A percentile compares a stretch with the other conserved stretches of the same genome.
phyloP scores from a whole-genome alignment of 108 stramenopile genomes.

The Aurantiochytrium sp. region DNA sequence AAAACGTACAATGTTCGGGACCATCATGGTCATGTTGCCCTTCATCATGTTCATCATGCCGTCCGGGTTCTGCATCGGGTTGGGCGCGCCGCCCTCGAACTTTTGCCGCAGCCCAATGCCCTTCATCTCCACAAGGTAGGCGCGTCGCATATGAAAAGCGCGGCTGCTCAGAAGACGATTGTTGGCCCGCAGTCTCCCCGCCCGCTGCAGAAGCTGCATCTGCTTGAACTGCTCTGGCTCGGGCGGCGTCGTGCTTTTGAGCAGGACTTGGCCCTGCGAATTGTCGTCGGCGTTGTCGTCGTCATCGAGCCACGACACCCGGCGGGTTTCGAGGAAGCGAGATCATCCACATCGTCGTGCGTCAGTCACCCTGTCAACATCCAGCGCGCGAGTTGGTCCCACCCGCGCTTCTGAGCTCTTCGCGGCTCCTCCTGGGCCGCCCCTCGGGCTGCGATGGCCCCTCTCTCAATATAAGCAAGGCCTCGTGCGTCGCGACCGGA shows the following conservation, averaged over 20 bases:
- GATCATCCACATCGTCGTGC: too few relatives aligned
- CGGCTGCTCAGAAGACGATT: neutral
- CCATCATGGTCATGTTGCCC: constrained; percentile 89
- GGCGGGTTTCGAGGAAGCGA: too few relatives aligned
- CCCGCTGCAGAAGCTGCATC: constrained; percentile 4
- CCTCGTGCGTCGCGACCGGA: too few relatives aligned
- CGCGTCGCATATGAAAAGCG: neutral
- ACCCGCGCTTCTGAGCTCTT: too few relatives aligned
- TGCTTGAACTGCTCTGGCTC: neutral
- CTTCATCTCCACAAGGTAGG: neutral
- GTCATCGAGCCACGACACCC: too few relatives aligned
- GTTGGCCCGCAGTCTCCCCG: neutral
- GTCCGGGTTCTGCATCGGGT: neutral
- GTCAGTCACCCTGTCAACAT: too few relatives aligned
- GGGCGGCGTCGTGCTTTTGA: neutral
- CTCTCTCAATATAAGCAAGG: too few relatives aligned
- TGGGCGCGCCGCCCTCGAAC: constrained; percentile 3
- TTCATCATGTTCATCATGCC: constrained; percentile 67
- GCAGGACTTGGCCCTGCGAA: neutral
- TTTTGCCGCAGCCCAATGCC: neutral
- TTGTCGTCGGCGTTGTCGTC: too few relatives aligned
- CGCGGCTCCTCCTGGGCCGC: too few relatives aligned
- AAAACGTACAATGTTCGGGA: constrained; percentile 88
- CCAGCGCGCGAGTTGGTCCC: too few relatives aligned
- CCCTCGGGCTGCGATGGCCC: too few relatives aligned